These are phyloP conservation scores for Ophiorrhiza pumila DNA, from an alignment of 257 asterid genomes.

Conservation along the genomic window DNA sequence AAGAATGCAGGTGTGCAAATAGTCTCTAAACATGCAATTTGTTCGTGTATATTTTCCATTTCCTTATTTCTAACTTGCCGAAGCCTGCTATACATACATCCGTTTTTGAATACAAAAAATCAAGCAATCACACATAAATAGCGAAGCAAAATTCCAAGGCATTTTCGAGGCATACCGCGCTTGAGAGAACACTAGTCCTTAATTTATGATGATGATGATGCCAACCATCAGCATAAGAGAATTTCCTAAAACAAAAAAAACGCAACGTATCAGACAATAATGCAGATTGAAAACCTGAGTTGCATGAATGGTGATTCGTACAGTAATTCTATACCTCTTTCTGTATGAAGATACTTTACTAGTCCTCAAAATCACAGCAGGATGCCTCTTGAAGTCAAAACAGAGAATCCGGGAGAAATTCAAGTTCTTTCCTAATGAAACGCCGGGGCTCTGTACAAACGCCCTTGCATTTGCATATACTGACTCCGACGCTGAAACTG, in stretches of 20 bases:
- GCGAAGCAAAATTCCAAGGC: neutral
- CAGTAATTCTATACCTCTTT: conserved; percentile 23
- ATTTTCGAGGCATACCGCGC: conserved; percentile 23
- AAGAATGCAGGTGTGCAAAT: neutral
- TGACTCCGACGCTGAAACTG: conserved; percentile 26
- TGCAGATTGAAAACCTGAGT: neutral
- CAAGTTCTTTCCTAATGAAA: conserved; percentile 3
- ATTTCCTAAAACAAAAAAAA: conserved; percentile 16
- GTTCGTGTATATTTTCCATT: too few species aligned
- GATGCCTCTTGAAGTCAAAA: conserved; percentile 20
- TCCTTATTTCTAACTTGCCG: too few species aligned
- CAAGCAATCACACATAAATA: neutral
- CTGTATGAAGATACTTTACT: conserved; percentile 5
- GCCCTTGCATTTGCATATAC: conserved; percentile 15
- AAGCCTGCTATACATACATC: neutral
- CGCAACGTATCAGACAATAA: neutral
- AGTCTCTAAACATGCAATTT: too few species aligned
- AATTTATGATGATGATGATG: conserved; percentile 17
- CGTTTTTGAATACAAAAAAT: neutral
- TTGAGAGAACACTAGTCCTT: conserved; percentile 22
- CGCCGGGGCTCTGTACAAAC: conserved; percentile 5
- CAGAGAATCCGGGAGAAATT: conserved; percentile 10
- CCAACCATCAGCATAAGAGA: conserved; percentile 17
- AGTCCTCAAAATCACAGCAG: conserved; percentile 10
- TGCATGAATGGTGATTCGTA: neutral